Base-by-base conservation (phyloP, 1,284 basidiomycete species). In the Grifola frondosa region DNA sequence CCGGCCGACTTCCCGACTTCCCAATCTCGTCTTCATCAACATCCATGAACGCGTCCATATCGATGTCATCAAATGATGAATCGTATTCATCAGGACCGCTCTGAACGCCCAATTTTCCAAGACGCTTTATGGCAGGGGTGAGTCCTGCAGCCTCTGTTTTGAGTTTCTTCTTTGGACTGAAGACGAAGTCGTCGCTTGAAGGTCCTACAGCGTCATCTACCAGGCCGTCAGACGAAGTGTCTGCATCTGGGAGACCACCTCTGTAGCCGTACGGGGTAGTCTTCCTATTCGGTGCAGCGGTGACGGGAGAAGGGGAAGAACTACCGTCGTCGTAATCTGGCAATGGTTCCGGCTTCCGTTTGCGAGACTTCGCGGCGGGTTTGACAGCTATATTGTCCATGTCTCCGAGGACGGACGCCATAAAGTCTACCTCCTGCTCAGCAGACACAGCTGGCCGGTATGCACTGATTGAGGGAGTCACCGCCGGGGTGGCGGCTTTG, bases 381-480 rank as follows among this genome's bases (percentile, higher is more conserved):
- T 57, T 62, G 40, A 57, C 45, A 5, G 74, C 62, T 15, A 70
- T 67, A 10, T 64, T 63, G 50, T 89, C 87, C 63, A 92, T 77
- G 15, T 69, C 75, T 6, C 78, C 82, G 6, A 97, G 66, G 0
- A 97, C 66, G 15, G 75, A 77, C 0, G 80, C 78, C 88, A 97
- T 88, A 54, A 97, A 91, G 57, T 93, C 90, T 30, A 80, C 74
- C 62, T 95, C 94, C 57, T 91, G 81, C 40, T 84, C 83, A 9
- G 74, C 81, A 4, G 87, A 84, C 8, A 85, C 77, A 1, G 73
- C 73, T 1, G 88, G 86, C 15, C 89, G 79, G 61, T 95, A 95
- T 23, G 81, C 84, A 59, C 71, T 81, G 48, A 90, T 83, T 5
- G 84, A 76, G 1, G 85, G 75, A 5, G 74, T 67, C 4, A 74